phyloP scores from a whole-genome alignment of 2,329 filamentous ascomycete species.

The Cercospora brassicicola region DNA sequence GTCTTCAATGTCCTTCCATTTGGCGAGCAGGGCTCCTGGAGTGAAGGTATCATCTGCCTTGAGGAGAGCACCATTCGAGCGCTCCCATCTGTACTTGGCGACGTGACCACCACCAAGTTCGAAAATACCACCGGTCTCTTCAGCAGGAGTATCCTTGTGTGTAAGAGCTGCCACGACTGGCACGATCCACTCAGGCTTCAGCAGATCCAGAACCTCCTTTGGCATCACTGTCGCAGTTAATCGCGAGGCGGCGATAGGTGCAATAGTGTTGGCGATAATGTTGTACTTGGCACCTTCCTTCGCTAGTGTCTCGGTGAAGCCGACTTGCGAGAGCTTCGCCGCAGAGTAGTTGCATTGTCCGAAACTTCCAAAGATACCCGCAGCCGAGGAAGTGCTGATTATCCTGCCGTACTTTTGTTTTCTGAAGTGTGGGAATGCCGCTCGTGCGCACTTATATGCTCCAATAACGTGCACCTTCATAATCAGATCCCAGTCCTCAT shows the following conservation, averaged over 20 bases:
- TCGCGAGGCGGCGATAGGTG: conserved; percentile 88
- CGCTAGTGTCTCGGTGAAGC: conserved; percentile 95
- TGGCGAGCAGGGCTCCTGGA: conserved; percentile 79
- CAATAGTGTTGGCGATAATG: conserved; percentile 91
- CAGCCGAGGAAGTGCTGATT: conserved; percentile 96
- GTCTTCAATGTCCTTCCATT: conserved; percentile 85
- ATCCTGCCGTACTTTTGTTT: conserved; percentile 98
- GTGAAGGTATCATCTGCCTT: conserved; percentile 88
- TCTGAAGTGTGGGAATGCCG: conserved; percentile 95
- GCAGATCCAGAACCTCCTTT: conserved; percentile 79
- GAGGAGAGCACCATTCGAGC: conserved; percentile 81
- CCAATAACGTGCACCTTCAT: conserved; percentile 90
- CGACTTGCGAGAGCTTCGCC: conserved; percentile 91
- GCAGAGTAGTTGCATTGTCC: conserved; percentile 97
- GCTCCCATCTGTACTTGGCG: conserved; percentile 93
- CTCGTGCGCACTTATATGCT: conserved; percentile 90
- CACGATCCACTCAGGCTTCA: conserved; percentile 93
- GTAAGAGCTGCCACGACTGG: conserved; percentile 85
- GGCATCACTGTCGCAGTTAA: conserved; percentile 97
- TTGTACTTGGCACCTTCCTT: conserved; percentile 99
- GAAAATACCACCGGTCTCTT: conserved; percentile 85
- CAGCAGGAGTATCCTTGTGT: conserved; percentile 73
- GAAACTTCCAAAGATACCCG: conserved; percentile 92
- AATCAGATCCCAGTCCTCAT: conserved; percentile 94
- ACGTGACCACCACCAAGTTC: conserved; percentile 91